Evolutionary conservation across 2,329 filamentous ascomycete species (phyloP), one percentile per base, ranked within the genome.

Genomic region (Colletotrichum sp.): DNA sequence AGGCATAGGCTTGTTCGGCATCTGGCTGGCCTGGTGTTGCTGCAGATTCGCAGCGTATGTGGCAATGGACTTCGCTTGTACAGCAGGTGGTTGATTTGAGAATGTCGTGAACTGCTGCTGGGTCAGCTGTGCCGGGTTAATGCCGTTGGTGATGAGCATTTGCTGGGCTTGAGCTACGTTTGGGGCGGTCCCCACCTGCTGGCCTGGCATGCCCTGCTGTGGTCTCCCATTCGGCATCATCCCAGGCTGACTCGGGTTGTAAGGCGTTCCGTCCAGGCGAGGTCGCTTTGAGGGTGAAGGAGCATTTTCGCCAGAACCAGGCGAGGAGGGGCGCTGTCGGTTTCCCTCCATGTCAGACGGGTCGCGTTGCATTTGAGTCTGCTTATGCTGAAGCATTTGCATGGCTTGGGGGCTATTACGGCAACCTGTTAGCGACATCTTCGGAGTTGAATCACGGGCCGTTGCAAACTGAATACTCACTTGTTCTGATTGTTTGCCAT

Each of bases 261-360:
- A 95, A 12, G 90, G 89, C 38, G 89, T 89, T 80, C 92, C 91
- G 81, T 93, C 92, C 76, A 98, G 90, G 73, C 96, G 94, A 73
- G 93, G 95, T 81, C 96, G 92, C 87, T 98, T 98, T 77, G 94
- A 96, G 3, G 96, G 96, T 36, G 96, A 98, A 6, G 96, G 95
- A 30, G 95, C 96, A 81, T 97, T 97, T 69, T 98, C 96, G 70
- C 92, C 93, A 48, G 94, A 93, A 66, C 93, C 92, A 9, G 96
- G 96, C 38, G 96, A 98, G 73, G 93, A 92, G 32, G 95, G 93
- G 75, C 96, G 92, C 77, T 93, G 92, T 75, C 94, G 94, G 84
- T 94, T 95, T 84, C 94, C 94, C 80, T 98, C 95, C 91, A 97
- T 95, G 77, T 94, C 93, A 18, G 95, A 96, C 69, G 95, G 94